Base-by-base conservation (phyloP, 208 protist species). In the Spongospora subterranea region DNA sequence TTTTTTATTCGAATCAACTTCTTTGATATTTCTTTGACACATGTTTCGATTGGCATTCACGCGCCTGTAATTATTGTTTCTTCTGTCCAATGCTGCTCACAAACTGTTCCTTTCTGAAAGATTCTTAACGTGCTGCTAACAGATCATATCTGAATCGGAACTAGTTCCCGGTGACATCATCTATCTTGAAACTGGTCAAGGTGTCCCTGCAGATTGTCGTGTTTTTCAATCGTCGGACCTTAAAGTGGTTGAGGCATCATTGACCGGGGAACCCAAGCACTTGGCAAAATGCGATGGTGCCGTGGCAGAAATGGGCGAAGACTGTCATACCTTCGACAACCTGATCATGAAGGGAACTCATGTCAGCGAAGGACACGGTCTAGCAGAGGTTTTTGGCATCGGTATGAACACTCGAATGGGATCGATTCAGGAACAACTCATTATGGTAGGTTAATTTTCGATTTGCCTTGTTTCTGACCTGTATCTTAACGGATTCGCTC, bases 161-260 rank as follows among this genome's bases (percentile, higher is more conserved):
- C 91, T 99, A 32, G 98, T 99, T 0, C 96, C 96, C 0, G 98
- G 98, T 20, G 98, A 99, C 91, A 91, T 99, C 38, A 94, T 99
- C 6, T 91, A 97, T 46, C 92, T 99, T 29, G 0, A 17, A 20
- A 96, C 96, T 13, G 98, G 98, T 20, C 96, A 98, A 89, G 95
- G 97, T 60, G 96, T 99, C 29, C 96, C 98, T 0, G 98, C 98
- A 0, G 98, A 99, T 92, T 93, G 97, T 60, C 97, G 97, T 43
- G 66, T 99, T 0, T 0, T 97, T 13, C 71, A 96, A 29, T 96
- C 96, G 88, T 77, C 93, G 6, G 46, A 77, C 17, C 20, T 95
- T 39, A 50, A 39, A 24, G 82, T 92, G 0, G 91, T 97, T 95
- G 32, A 98, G 96, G 60, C 93, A 96, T 17, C 95, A 93, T 92